These are phyloP conservation scores for Saitozyma podzolica DNA, from an alignment of 768 basidiomycete species.

Conservation along the genomic window DNA sequence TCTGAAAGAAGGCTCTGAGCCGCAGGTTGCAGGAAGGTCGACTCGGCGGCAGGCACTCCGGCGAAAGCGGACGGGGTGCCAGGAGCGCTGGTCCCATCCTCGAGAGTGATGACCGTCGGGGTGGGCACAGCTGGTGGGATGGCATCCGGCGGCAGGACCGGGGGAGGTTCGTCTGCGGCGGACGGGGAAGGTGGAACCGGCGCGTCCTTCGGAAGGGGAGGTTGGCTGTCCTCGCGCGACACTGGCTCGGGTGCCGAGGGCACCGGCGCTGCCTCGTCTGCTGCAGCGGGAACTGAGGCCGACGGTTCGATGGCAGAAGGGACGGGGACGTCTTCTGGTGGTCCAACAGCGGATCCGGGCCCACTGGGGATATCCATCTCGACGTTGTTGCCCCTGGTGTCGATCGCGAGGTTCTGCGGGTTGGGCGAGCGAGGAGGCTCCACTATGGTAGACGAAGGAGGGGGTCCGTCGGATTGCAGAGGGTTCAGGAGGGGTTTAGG, in stretches of 20 bases:
- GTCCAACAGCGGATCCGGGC: conserved; percentile 14
- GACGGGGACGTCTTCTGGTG: background rate
- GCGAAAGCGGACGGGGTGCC: background rate
- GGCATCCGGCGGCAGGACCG: conserved; percentile 17
- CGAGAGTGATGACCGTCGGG: conserved; percentile 33
- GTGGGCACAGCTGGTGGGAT: conserved; percentile 42
- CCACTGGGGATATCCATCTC: conserved; percentile 9
- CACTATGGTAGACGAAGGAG: conserved; percentile 38
- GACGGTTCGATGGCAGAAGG: too few species aligned
- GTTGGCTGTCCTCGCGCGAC: conserved; percentile 3
- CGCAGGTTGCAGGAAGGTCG: background rate
- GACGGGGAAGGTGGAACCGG: conserved; percentile 40
- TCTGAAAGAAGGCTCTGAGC: background rate
- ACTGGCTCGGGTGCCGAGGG: background rate
- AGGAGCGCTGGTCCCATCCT: conserved; percentile 11
- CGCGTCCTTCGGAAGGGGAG: conserved; percentile 37
- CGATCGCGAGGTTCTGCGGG: conserved; percentile 28
- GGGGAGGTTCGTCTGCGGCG: conserved; percentile 35
- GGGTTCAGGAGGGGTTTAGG: conserved; percentile 46
- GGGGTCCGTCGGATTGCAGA: conserved; percentile 30
- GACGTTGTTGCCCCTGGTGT: conserved; percentile 23
- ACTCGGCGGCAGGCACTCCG: background rate
- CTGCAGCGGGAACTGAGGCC: background rate
- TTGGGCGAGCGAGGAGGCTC: conserved; percentile 43
- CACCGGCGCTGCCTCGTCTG: background rate